These are phyloP conservation scores for Heritiera littoralis DNA, from an alignment of 345 rosid species.

Conservation along the genomic window DNA sequence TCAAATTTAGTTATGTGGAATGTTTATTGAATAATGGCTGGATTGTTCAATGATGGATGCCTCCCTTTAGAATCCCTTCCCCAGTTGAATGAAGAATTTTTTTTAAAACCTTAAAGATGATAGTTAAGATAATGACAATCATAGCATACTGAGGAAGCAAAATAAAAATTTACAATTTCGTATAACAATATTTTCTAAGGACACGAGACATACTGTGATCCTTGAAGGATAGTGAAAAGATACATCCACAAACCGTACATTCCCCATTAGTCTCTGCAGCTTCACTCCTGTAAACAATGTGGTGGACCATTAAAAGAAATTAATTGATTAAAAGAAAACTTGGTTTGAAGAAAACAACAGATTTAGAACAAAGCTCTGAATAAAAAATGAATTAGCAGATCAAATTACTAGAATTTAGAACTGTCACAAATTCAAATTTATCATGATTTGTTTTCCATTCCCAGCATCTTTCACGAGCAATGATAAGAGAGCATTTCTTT, in stretches of 20 bases:
- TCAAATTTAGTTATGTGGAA: not conserved
- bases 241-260: conserved; percentile 39
- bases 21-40: not conserved
- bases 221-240: conserved; percentile 51
- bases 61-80: not conserved
- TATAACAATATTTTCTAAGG: not conserved
- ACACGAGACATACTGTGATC: conserved; percentile 26
- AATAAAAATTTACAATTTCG: not conserved
- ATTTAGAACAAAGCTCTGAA: not conserved
- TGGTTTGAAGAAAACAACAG: not conserved
- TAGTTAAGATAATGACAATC: not conserved
- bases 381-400: not conserved
- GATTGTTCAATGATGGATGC: not conserved
- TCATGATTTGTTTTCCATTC: not conserved
- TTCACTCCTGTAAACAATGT: conserved; percentile 31
- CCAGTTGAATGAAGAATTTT: not conserved
- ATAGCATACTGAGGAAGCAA: conserved; percentile 4
- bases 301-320: conserved; percentile 1
- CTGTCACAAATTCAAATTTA: not conserved
- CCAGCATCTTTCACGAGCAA: conserved; percentile 3
- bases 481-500: not conserved
- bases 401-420: not conserved
- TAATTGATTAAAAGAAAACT: not conserved
- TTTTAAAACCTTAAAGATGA: not conserved
- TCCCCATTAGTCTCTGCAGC: conserved; percentile 38